These are phyloP conservation scores for Globisporangium uncinulatum DNA, from an alignment of 352 stramenopile species.

Conservation along the genomic window DNA sequence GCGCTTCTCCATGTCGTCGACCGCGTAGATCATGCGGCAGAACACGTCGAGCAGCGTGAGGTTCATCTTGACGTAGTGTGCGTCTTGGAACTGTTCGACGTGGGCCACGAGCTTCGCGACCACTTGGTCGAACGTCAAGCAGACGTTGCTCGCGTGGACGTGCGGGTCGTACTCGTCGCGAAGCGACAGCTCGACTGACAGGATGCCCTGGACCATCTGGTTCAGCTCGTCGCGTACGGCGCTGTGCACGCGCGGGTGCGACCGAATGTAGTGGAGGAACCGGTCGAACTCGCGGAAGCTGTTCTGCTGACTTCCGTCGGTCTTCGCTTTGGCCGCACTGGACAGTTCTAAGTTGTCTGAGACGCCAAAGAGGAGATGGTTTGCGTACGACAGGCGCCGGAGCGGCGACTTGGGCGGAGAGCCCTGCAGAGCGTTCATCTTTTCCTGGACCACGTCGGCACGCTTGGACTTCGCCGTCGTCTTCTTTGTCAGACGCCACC, in stretches of 20 bases:
- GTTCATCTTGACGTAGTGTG: slow-evolving; percentile 60
- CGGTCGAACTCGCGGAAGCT: slow-evolving; percentile 38
- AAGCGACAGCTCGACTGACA: slow-evolving; percentile 42
- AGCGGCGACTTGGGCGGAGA: slow-evolving; percentile 12
- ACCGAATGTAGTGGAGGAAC: slow-evolving; percentile 37
- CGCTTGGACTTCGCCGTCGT: neutral
- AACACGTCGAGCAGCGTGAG: slow-evolving; percentile 67
- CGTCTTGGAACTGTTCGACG: slow-evolving; percentile 46
- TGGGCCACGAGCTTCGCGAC: slow-evolving; percentile 57
- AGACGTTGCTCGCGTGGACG: slow-evolving; percentile 32
- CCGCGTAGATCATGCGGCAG: slow-evolving; percentile 63
- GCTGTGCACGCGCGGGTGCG: slow-evolving; percentile 29
- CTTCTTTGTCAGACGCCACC: no score
- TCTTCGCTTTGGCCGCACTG: neutral
- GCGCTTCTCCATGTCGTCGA: slow-evolving; percentile 37
- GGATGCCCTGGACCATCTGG: slow-evolving; percentile 62
- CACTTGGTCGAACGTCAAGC: slow-evolving; percentile 60
- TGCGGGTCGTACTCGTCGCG: slow-evolving; percentile 39
- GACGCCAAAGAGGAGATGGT: slow-evolving; percentile 1
- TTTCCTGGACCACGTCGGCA: neutral
- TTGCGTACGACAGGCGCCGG: slow-evolving; percentile 7
- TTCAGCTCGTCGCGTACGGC: slow-evolving; percentile 67
- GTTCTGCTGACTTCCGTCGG: slow-evolving; percentile 11
- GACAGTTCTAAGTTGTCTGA: neutral
- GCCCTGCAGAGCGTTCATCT: neutral